phyloP scores from a whole-genome alignment of 768 basidiomycete genomes.

The Leccinum truebloodii region DNA sequence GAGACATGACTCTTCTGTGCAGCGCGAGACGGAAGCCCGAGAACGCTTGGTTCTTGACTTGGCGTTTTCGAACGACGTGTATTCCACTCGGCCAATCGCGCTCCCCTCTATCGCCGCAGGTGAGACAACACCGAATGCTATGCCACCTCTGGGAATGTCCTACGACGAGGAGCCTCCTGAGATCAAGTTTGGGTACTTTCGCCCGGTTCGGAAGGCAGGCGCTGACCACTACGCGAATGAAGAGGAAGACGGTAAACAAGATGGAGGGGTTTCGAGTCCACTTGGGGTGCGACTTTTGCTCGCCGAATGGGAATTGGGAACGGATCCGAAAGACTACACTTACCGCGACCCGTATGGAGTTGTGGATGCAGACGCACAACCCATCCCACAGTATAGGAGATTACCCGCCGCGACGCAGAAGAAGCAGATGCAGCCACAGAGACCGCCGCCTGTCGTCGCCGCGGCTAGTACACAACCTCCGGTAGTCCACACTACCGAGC shows the following conservation, averaged over 20 bases:
- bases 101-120: conserved; percentile 3
- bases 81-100: conserved; percentile 46
- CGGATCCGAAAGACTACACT: conserved; percentile 48
- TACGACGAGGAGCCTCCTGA: conserved; percentile 57
- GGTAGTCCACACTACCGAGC: conserved; percentile 11
- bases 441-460: conserved; percentile 43
- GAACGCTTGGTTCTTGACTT: conserved; percentile 68
- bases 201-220: conserved; percentile 41
- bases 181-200: conserved; percentile 62
- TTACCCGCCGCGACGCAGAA: conserved; percentile 20
- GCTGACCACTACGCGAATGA: conserved; percentile 30
- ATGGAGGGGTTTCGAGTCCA: conserved; percentile 36
- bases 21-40: conserved; percentile 53
- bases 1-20: conserved; percentile 41
- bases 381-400: conserved; percentile 17
- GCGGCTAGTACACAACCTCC: conserved; percentile 23
- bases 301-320: conserved; percentile 65
- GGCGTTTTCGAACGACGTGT: conserved; percentile 56
- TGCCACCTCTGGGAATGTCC: conserved; percentile 46
- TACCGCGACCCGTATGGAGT: conserved; percentile 59
- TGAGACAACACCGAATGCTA: conserved; percentile 11
- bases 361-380: conserved; percentile 20
- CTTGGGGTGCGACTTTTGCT: conserved; percentile 63
- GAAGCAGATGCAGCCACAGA: conserved; percentile 26
- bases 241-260: conserved; percentile 17